These are phyloP conservation scores for Leccinum sublutescens DNA, from an alignment of 768 basidiomycete species.

Conservation along the genomic window DNA sequence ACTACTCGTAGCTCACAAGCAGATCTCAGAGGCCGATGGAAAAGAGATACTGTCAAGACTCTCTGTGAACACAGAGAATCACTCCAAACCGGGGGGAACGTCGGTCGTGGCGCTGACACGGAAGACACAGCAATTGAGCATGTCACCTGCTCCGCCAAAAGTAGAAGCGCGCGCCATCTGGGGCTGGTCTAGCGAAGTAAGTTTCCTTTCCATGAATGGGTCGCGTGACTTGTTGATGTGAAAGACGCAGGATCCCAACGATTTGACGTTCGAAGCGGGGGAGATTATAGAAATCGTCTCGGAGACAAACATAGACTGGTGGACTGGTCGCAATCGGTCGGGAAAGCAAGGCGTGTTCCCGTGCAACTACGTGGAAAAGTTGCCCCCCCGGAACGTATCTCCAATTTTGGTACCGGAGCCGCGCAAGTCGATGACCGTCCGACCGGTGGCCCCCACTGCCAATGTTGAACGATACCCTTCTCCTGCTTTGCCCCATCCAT, in stretches of 20 bases:
- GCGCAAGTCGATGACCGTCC: constrained; percentile 14
- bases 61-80: constrained; percentile 20
- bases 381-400: constrained; percentile 28
- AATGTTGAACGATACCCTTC: constrained; percentile 19
- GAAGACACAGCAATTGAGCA: constrained; percentile 18
- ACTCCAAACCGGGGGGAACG: constrained; percentile 12
- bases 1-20: constrained; percentile 43
- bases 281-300: constrained; percentile 78
- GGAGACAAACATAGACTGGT: constrained; percentile 90
- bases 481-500: constrained; percentile 20
- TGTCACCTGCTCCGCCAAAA: constrained; percentile 27
- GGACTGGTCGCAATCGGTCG: constrained; percentile 65
- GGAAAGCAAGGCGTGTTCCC: constrained; percentile 78
- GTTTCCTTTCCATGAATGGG: not conserved
- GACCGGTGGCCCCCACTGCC: constrained; percentile 4
- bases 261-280: constrained; percentile 71
- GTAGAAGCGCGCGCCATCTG: constrained; percentile 31
- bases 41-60: constrained; percentile 40
- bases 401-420: constrained; percentile 25
- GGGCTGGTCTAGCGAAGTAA: constrained; percentile 32
- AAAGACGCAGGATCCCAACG: constrained; percentile 60
- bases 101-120: constrained; percentile 23
- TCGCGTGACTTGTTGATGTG: constrained; percentile 7
- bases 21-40: constrained; percentile 42
- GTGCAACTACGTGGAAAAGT: constrained; percentile 67